Conservation (phyloP, 2,329 filamentous ascomycete species). For the Ophiostoma quercus region DNA sequence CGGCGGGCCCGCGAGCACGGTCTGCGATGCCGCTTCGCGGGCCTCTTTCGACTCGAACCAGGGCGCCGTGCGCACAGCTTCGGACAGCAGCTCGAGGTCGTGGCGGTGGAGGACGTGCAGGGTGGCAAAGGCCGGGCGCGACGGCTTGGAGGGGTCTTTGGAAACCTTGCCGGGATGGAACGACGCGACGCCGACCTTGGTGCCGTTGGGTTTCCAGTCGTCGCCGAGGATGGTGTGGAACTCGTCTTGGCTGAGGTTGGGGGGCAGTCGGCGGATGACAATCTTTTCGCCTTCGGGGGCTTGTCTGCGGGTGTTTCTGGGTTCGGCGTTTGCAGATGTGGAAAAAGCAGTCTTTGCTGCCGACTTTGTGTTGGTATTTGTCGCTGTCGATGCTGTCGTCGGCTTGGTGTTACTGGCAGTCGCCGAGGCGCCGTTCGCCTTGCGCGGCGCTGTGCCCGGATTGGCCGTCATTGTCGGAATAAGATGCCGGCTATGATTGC, state of each 20-base stretch:
- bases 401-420: slow-evolving; percentile 26
- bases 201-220: slow-evolving; percentile 75
- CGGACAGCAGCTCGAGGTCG: slow-evolving; percentile 61
- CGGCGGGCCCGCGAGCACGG: slow-evolving; percentile 71
- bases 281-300: slow-evolving; percentile 67
- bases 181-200: slow-evolving; percentile 77
- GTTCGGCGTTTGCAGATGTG: neutral
- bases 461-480: slow-evolving; percentile 25
- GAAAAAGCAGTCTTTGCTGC: neutral
- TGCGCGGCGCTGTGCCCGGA: slow-evolving; percentile 34
- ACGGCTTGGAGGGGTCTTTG: slow-evolving; percentile 79
- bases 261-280: slow-evolving; percentile 76
- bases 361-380: neutral
- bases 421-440: slow-evolving; percentile 48
- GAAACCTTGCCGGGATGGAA: slow-evolving; percentile 67
- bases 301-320: neutral
- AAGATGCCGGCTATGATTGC: neutral
- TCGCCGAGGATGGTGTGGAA: slow-evolving; percentile 67
- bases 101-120: slow-evolving; percentile 71
- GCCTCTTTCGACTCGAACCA: slow-evolving; percentile 83
- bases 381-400: neutral
- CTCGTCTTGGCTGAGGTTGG: slow-evolving; percentile 74
- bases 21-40: slow-evolving; percentile 63
- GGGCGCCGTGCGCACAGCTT: slow-evolving; percentile 60
- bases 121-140: slow-evolving; percentile 73